Conservation (phyloP, 2,329 filamentous ascomycete genomes). For the Podosphaera xanthii region DNA sequence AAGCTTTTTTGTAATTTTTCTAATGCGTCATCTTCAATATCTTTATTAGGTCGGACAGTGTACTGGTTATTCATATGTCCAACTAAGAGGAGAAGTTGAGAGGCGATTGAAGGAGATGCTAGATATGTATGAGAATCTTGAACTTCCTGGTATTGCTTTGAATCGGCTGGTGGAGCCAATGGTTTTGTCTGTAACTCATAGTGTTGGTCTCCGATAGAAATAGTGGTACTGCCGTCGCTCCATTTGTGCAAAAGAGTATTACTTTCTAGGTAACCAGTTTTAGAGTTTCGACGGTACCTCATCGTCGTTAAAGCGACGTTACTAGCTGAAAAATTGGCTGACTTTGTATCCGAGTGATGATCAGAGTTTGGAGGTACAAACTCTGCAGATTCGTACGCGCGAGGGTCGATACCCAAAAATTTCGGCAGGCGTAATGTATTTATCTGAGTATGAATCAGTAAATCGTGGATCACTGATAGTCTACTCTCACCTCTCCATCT, state of each 20-base stretch:
- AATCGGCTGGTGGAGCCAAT: slow-evolving; percentile 33
- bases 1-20: slow-evolving; percentile 44
- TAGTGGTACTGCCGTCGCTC: slow-evolving; percentile 57
- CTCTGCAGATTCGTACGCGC: slow-evolving; percentile 39
- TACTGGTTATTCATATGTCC: slow-evolving; percentile 57
- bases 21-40: slow-evolving; percentile 47
- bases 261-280: slow-evolving; percentile 39
- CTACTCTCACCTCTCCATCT: slow-evolving; percentile 36
- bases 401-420: slow-evolving; percentile 48
- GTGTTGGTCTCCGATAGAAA: slow-evolving; percentile 53
- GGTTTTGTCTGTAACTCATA: slow-evolving; percentile 51
- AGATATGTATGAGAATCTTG: slow-evolving; percentile 59
- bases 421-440: slow-evolving; percentile 48
- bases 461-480: not conserved
- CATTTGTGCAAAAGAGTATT: slow-evolving; percentile 55
- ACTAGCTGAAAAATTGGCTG: slow-evolving; percentile 28
- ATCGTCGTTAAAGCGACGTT: slow-evolving; percentile 39
- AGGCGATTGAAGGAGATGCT: slow-evolving; percentile 44
- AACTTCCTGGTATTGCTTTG: slow-evolving; percentile 37
- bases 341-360: slow-evolving; percentile 25
- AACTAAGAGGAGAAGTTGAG: slow-evolving; percentile 46
- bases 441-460: slow-evolving; percentile 24
- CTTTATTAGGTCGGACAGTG: slow-evolving; percentile 41
- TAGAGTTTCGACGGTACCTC: slow-evolving; percentile 44
- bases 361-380: slow-evolving; percentile 41